These are phyloP conservation scores for Phytophthora nicotianae DNA, from an alignment of 352 stramenopile genomes.

Conservation along the genomic window DNA sequence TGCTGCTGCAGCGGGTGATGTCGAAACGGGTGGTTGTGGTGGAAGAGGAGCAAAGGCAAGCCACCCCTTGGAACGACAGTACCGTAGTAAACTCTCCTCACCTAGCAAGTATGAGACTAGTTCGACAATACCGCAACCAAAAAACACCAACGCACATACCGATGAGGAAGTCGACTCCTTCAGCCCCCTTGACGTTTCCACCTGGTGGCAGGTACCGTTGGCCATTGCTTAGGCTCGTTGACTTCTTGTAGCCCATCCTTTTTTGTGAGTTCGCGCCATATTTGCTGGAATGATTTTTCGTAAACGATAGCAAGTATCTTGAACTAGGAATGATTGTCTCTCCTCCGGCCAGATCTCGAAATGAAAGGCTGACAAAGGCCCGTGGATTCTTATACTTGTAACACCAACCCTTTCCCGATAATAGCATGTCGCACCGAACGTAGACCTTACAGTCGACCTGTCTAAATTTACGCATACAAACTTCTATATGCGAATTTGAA, in stretches of 20 bases:
- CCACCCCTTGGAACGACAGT: background rate
- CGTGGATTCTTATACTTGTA: background rate
- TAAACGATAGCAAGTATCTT: background rate
- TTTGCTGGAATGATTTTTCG: background rate
- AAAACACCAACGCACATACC: background rate
- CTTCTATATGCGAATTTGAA: background rate
- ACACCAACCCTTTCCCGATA: background rate
- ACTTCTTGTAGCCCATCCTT: background rate
- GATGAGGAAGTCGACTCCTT: constrained; percentile 8
- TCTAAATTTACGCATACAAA: background rate
- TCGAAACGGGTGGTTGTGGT: background rate
- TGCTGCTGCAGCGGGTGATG: background rate
- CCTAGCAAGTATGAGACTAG: background rate
- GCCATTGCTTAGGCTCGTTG: background rate
- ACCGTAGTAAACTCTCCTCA: background rate
- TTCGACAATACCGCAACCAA: background rate
- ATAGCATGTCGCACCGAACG: background rate
- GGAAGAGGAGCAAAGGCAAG: background rate
- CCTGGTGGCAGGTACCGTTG: constrained; percentile 2
- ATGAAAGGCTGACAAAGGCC: background rate
- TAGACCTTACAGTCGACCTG: background rate
- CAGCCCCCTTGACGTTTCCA: background rate
- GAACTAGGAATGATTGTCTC: background rate
- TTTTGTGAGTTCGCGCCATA: constrained; percentile 1
- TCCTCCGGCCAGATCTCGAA: background rate